Evolutionary conservation across 192 early-diverging fungal genomes (phyloP).

Genomic region (Dimargaris verticillata): DNA sequence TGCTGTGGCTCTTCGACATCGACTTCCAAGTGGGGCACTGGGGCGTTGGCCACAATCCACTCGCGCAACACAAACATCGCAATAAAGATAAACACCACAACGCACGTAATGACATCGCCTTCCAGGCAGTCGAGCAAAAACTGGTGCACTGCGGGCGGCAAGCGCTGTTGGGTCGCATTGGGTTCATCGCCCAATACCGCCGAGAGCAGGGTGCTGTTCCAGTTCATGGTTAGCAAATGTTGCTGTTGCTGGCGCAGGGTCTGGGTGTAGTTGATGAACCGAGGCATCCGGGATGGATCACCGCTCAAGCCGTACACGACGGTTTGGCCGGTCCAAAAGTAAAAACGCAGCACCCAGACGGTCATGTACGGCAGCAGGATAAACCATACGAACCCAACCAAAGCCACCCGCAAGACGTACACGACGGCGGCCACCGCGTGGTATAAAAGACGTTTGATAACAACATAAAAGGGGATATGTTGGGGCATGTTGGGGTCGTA

Average conservation of each 20-base stretch:
- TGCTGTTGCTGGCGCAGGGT: neutral
- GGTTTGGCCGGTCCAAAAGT: conserved; percentile 60
- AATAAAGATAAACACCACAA: conserved; percentile 64
- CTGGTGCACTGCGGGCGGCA: conserved; percentile 8
- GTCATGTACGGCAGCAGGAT: conserved; percentile 64
- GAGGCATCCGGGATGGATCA: neutral
- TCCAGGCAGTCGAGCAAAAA: conserved; percentile 60
- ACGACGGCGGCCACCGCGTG: conserved; percentile 28
- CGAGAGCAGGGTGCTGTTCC: conserved; percentile 7
- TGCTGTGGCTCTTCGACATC: conserved; percentile 1
- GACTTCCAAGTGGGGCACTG: conserved; percentile 5
- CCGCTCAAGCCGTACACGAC: conserved; percentile 19
- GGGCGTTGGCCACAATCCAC: conserved; percentile 64
- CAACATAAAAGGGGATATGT: conserved; percentile 36
- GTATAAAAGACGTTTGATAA: conserved; percentile 33
- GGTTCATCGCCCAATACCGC: neutral
- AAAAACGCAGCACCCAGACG: conserved; percentile 69
- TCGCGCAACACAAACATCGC: conserved; percentile 71
- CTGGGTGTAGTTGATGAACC: conserved; percentile 9
- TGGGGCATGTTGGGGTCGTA: conserved; percentile 59
- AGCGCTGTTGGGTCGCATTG: neutral
- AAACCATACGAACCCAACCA: conserved; percentile 63
- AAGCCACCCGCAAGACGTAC: conserved; percentile 29
- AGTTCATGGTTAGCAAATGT: neutral
- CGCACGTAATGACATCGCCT: conserved; percentile 62